Evolutionary conservation across 805 yeast species (phyloP), one percentile per base, ranked within the genome.

Genomic region (Lipomyces mesembrius): DNA sequence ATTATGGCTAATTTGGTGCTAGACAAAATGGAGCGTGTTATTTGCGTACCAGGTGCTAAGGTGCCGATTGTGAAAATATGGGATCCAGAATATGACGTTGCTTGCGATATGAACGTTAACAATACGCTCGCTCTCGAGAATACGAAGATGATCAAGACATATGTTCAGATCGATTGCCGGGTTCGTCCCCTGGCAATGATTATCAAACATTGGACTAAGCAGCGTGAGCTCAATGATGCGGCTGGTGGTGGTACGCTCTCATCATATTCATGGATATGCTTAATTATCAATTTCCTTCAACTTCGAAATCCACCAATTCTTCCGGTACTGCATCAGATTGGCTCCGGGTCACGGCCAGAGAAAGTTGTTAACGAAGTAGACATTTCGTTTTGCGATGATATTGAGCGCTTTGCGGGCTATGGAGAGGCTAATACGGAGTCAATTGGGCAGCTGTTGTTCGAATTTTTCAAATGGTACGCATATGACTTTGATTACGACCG

Each of bases 81-180:
- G 74, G 75, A 73, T 57, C 67, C 72, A 17, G 75, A 72, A 54
- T 62, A 56, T 25, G 57, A 64, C n/a, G 52, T 73, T 11, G 61
- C 73, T 22, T 73, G 75, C 57, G 75, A 73, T 61, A 70, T 73
- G 69, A 73, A 73, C 63, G 63, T 73, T 60, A 73, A 73, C 63
- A 73, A 73, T 39, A 67, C 71, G 20, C 57, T 71, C 54, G 75
- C 75, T 14, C 60, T 73, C 20, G 69, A 69, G 52, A 73, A 73
- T 54, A 73, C 75, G 32, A 56, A 61, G 29, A 39, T 73, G 71
- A 66, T 73, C 56, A 68, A 68, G 56, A 62, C 74, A 1, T 73
- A 73, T 35, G 74, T 73, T 6, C 73, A 71, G 32, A 35, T 65
- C 22, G 75, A 73, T 54, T 63, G 67, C 12, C 68, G 75, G 2